Conservation (phyloP, 108 stramenopile species). For the Skeletonema menzelii region DNA sequence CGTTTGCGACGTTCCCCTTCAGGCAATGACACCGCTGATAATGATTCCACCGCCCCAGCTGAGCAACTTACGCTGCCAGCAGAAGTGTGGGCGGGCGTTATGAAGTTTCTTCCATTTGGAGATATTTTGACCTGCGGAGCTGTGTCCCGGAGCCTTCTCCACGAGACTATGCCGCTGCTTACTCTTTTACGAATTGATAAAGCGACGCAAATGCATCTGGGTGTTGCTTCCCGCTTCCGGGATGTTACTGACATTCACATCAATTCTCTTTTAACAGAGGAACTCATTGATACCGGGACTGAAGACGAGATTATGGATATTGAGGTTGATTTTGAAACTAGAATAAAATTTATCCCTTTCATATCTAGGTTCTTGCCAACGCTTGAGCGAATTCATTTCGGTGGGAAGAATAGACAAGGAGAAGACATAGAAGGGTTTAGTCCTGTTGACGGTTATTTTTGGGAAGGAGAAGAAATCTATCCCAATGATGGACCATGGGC, state of each 20-base stretch:
- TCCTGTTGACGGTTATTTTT: background rate
- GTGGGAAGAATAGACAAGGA: background rate
- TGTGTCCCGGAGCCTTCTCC: background rate
- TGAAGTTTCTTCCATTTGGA: background rate
- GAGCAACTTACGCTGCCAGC: background rate
- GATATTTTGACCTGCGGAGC: background rate
- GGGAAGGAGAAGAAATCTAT: background rate
- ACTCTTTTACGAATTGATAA: background rate
- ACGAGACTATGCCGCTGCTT: background rate
- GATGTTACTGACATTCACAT: slow-evolving; percentile 6
- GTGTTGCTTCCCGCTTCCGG: background rate
- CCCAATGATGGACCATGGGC: background rate
- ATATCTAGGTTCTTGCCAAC: background rate
- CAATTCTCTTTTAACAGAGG: background rate
- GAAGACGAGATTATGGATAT: background rate
- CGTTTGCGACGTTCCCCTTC: background rate
- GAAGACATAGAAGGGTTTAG: background rate
- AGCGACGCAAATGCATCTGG: background rate
- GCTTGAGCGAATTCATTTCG: slow-evolving; percentile 2
- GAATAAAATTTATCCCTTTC: background rate
- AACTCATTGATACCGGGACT: background rate
- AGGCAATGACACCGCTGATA: background rate
- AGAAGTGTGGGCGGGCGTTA: slow-evolving; percentile 1
- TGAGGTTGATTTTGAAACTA: background rate
- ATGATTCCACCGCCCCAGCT: too few relatives aligned